Evolutionary conservation across 495 filamentous ascomycete species (phyloP).

Genomic region (Talaromyces ruber): DNA sequence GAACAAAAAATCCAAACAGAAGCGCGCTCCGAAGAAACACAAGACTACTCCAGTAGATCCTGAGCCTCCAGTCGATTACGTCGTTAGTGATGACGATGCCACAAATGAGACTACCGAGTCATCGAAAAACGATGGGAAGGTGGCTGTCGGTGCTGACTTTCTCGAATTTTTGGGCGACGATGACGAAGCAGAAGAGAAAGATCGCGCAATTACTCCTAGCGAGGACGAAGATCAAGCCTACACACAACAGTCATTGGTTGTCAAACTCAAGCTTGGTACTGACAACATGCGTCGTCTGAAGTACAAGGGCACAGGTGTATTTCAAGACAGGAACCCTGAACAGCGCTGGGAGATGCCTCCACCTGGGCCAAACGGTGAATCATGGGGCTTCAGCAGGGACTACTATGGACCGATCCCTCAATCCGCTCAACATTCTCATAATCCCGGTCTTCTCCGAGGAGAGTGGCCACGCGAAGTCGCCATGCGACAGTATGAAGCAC

Average conservation of each 20-base stretch:
- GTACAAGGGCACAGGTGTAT: conserved; percentile 5
- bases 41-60: not conserved
- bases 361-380: not conserved
- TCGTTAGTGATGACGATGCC: not conserved
- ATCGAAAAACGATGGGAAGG: not conserved
- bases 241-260: not conserved
- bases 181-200: not conserved
- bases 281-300: not conserved
- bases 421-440: not conserved
- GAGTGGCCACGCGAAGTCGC: conserved; percentile 3
- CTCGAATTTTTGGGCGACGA: not conserved
- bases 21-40: not conserved
- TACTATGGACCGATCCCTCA: conserved; percentile 3
- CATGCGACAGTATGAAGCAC: conserved; percentile 4
- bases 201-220: not conserved
- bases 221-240: not conserved
- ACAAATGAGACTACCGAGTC: not conserved
- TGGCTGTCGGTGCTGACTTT: not conserved
- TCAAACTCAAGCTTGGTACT: conserved; percentile 1
- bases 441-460: conserved; percentile 3
- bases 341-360: conserved; percentile 4
- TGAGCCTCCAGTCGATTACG: not conserved
- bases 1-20: not conserved
- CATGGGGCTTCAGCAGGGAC: conserved; percentile 5
- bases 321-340: conserved; percentile 3